Percentiles rank a stretch among this genome's conserved stretches.
phyloP scores from a whole-genome alignment of 169 alveolate species.

The Babesia ovata region DNA sequence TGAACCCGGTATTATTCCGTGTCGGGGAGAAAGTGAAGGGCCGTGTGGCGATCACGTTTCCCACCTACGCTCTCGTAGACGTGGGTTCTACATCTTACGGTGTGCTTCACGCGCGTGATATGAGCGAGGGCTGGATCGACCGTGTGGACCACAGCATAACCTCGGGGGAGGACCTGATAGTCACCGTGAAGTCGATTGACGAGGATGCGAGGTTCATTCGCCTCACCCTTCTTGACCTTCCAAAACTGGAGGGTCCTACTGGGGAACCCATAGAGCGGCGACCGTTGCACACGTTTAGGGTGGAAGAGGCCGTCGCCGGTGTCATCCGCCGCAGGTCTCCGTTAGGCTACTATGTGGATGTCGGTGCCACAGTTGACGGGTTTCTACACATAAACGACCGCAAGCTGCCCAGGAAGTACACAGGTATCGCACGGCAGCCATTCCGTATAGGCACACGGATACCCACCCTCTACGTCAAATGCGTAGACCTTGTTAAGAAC shows the following conservation, averaged over 20 bases:
- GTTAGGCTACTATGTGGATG: conserved; percentile 56
- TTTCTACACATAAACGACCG: conserved; percentile 60
- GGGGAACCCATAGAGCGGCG: conserved; percentile 17
- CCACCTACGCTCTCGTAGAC: conserved; percentile 67
- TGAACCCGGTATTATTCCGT: conserved; percentile 35
- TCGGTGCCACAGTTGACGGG: conserved; percentile 69
- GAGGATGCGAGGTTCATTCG: conserved; percentile 29
- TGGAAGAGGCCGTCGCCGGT: conserved; percentile 58
- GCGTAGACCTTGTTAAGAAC: conserved; percentile 52
- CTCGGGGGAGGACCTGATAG: conserved; percentile 48
- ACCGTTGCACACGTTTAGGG: conserved; percentile 24
- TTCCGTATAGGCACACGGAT: conserved; percentile 41
- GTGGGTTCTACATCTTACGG: conserved; percentile 62
- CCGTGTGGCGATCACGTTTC: conserved; percentile 51
- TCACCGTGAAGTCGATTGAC: conserved; percentile 49
- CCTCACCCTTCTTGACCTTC: conserved; percentile 25
- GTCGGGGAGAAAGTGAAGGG: conserved; percentile 62
- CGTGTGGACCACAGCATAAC: conserved; percentile 50
- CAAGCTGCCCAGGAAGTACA: conserved; percentile 41
- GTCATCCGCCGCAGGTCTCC: conserved; percentile 48
- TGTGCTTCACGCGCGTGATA: conserved; percentile 63
- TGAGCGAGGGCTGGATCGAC: conserved; percentile 67
- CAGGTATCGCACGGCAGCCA: conserved; percentile 43
- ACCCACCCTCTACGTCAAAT: conserved; percentile 38
- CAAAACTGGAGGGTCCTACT: conserved; percentile 16